phyloP scores from a whole-genome alignment of 1,139 yeast species.

The Suhomyces wounanorum region DNA sequence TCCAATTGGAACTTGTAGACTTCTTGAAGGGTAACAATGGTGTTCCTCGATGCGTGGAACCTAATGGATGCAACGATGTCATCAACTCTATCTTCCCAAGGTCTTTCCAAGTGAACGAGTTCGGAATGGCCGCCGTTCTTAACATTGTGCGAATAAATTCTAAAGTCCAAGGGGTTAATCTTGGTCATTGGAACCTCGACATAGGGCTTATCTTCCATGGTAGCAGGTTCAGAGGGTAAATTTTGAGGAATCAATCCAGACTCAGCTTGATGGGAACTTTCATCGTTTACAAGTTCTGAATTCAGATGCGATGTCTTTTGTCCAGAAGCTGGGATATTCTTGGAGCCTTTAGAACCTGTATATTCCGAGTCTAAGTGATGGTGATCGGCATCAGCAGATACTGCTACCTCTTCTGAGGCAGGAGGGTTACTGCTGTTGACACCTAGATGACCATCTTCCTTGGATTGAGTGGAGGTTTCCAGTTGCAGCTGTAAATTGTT shows the following conservation, averaged over 20 bases:
- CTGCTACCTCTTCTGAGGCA: neutral
- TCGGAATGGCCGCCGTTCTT: constrained; percentile 36
- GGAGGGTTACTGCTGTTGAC: neutral
- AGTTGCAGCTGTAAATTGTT: neutral
- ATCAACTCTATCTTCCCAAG: constrained; percentile 31
- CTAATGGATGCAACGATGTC: constrained; percentile 32
- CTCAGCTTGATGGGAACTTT: neutral
- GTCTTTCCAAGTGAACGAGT: constrained; percentile 33
- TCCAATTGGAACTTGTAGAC: constrained; percentile 37
- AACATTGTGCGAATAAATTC: constrained; percentile 43
- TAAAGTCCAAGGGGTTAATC: constrained; percentile 24
- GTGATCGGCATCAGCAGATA: neutral
- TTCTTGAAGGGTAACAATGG: constrained; percentile 40
- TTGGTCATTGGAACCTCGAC: constrained; percentile 20
- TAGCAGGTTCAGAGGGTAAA: constrained; percentile 14
- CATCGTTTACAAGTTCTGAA: neutral
- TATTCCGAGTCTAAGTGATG: too few relatives aligned
- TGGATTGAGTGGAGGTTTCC: neutral
- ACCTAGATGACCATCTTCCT: neutral
- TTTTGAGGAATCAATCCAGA: neutral
- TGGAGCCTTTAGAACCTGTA: too few relatives aligned
- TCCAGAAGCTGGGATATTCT: too few relatives aligned
- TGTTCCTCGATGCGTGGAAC: constrained; percentile 26
- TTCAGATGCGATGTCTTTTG: neutral
- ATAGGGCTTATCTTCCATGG: constrained; percentile 20